phyloP scores from a whole-genome alignment of 495 filamentous ascomycete genomes.

The Rhypophila decipiens region DNA sequence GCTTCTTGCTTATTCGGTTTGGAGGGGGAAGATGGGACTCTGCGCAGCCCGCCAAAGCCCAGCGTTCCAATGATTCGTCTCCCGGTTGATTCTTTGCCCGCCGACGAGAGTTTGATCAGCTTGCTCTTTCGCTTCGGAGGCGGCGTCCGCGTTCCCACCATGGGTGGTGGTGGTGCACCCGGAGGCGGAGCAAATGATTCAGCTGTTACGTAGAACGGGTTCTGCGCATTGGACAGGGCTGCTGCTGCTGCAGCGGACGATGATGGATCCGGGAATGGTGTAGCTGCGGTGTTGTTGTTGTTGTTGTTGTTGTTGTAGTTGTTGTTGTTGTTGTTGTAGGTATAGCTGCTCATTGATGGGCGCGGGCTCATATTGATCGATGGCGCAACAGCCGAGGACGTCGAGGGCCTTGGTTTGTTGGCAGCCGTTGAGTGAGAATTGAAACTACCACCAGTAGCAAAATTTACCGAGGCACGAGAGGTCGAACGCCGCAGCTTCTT shows the following conservation, averaged over 20 bases:
- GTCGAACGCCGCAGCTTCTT: slow-evolving; percentile 30
- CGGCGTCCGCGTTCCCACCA: neutral
- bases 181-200: neutral
- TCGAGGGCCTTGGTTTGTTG: neutral
- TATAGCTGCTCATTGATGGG: slow-evolving; percentile 1
- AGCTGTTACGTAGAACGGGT: neutral
- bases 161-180: neutral
- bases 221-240: neutral
- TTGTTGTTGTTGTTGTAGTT: too few relatives aligned
- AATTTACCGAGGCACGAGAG: slow-evolving; percentile 15
- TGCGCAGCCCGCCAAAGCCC: neutral
- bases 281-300: neutral
- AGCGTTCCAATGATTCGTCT: neutral
- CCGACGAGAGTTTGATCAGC: neutral
- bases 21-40: neutral
- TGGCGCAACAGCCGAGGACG: neutral
- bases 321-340: too few relatives aligned
- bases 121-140: neutral
- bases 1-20: too few relatives aligned
- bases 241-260: neutral
- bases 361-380: neutral
- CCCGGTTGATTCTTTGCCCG: neutral
- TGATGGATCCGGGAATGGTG: neutral
- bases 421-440: too few relatives aligned
- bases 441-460: neutral